These are phyloP conservation scores for Huntiella abstrusa DNA, from an alignment of 2,329 filamentous ascomycete genomes.

Conservation along the genomic window DNA sequence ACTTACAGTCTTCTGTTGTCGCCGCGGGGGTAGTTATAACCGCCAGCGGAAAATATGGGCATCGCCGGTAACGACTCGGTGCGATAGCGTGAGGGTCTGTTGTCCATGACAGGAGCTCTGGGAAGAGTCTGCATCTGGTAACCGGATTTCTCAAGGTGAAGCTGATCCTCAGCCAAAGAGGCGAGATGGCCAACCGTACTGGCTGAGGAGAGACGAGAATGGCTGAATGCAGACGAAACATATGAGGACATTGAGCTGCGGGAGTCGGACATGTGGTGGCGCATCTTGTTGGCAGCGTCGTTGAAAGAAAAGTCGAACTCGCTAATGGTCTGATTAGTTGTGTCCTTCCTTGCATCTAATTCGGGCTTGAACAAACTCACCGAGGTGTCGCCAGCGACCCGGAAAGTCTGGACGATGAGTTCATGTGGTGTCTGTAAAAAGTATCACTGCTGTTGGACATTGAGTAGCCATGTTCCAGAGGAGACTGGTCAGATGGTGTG, in stretches of 20 bases:
- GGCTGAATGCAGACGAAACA: slow-evolving; percentile 23
- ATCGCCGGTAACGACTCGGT: slow-evolving; percentile 10
- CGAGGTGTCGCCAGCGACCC: slow-evolving; percentile 11
- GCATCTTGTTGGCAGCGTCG: slow-evolving; percentile 9
- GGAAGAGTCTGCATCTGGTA: slow-evolving; percentile 8
- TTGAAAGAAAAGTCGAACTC: slow-evolving; percentile 9
- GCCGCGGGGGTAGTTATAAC: slow-evolving; percentile 1
- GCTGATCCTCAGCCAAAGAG: slow-evolving; percentile 10
- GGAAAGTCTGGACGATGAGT: slow-evolving; percentile 12
- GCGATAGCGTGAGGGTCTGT: slow-evolving; percentile 7
- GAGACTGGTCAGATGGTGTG: slow-evolving; percentile 11
- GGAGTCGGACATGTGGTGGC: slow-evolving; percentile 30
- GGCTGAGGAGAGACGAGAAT: slow-evolving; percentile 35
- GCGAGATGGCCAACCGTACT: slow-evolving; percentile 26
- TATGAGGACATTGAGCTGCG: slow-evolving; percentile 33
- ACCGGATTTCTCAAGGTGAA: slow-evolving; percentile 9
- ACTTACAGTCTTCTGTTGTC: slow-evolving; percentile 10
- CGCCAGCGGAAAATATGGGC: slow-evolving; percentile 6
- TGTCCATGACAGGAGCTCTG: slow-evolving; percentile 7
- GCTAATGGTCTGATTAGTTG: not conserved
- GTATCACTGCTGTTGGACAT: slow-evolving; percentile 13
- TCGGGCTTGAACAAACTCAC: not conserved
- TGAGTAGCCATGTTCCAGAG: slow-evolving; percentile 12
- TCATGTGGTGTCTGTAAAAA: slow-evolving; percentile 15
- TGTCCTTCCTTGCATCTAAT: too few species aligned